Conservation (phyloP, 768 basidiomycete genomes). For the Chiua virens region DNA sequence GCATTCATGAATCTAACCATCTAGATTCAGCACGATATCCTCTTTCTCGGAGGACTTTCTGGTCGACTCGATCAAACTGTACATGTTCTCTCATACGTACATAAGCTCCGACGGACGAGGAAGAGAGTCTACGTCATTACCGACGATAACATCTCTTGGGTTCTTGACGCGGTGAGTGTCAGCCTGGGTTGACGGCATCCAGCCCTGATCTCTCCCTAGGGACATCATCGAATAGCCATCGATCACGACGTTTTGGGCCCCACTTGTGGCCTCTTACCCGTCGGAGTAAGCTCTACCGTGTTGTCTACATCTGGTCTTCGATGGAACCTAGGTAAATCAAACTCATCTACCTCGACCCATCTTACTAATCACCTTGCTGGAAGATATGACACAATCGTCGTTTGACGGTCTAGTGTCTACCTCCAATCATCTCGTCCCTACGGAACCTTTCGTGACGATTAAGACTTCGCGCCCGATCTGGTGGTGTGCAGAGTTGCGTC, state of each 20-base stretch:
- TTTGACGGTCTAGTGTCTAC: slow-evolving; percentile 89
- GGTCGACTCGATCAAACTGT: slow-evolving; percentile 95
- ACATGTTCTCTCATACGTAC: slow-evolving; percentile 81
- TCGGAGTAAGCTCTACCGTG: slow-evolving; percentile 74
- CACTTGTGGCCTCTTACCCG: slow-evolving; percentile 93
- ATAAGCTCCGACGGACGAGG: slow-evolving; percentile 69
- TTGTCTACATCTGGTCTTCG: slow-evolving; percentile 82
- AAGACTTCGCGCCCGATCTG: slow-evolving; percentile 82
- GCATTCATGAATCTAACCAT: background rate
- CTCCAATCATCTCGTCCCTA: slow-evolving; percentile 85
- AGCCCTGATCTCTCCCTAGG: slow-evolving; percentile 44
- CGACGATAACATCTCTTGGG: slow-evolving; percentile 92
- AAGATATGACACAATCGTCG: slow-evolving; percentile 66
- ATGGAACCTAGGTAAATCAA: slow-evolving; percentile 81
- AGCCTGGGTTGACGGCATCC: background rate
- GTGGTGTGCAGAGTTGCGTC: slow-evolving; percentile 82
- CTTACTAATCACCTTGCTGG: slow-evolving; percentile 4
- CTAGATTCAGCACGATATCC: slow-evolving; percentile 54
- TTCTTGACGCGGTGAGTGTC: slow-evolving; percentile 66
- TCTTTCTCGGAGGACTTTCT: slow-evolving; percentile 85
- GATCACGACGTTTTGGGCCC: slow-evolving; percentile 74
- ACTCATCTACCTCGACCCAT: background rate
- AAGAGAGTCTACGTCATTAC: slow-evolving; percentile 72
- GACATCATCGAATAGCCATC: slow-evolving; percentile 76
- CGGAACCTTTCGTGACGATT: slow-evolving; percentile 63